Percentiles rank a stretch among this genome's conserved stretches.
Evolutionary conservation across 306 rosid genomes (phyloP).

Genomic region (Casuarina equisetifolia): DNA sequence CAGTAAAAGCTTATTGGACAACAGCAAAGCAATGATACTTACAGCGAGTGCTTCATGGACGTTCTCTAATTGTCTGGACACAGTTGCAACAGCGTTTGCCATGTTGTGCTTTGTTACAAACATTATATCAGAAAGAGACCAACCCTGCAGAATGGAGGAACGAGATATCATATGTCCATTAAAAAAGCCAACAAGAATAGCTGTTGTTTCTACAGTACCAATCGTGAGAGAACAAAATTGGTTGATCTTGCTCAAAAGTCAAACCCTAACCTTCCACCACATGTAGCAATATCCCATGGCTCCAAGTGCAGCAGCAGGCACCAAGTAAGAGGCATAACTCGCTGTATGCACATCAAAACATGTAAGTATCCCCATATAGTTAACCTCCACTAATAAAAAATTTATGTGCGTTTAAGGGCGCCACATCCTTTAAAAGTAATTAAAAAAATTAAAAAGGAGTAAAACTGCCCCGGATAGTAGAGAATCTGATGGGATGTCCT

Average conservation of each 20-base stretch:
- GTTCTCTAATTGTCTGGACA: conserved; percentile 69
- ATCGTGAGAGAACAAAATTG: conserved; percentile 5
- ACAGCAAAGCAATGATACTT: conserved; percentile 37
- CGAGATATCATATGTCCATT: not conserved
- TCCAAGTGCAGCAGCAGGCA: conserved; percentile 80
- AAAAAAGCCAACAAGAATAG: conserved; percentile 19
- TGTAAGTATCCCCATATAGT: conserved; percentile 5
- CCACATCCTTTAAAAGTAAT: not conserved
- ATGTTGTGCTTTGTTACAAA: conserved; percentile 76
- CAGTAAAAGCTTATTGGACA: conserved; percentile 9
- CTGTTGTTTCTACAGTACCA: conserved; percentile 6
- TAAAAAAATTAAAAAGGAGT: not conserved
- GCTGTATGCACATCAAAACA: conserved; percentile 44
- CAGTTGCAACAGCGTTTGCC: conserved; percentile 66
- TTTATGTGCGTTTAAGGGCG: not conserved
- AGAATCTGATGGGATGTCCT: not conserved
- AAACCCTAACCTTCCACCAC: conserved; percentile 70
- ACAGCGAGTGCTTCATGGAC: conserved; percentile 78
- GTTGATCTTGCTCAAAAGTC: not conserved
- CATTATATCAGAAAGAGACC: conserved; percentile 80
- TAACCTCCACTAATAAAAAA: not conserved
- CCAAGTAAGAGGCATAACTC: conserved; percentile 58
- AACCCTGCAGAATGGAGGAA: conserved; percentile 46
- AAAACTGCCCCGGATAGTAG: not conserved
- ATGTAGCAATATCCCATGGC: conserved; percentile 81